Conservation (phyloP, 768 basidiomycete species). For the Mycena filopes region DNA sequence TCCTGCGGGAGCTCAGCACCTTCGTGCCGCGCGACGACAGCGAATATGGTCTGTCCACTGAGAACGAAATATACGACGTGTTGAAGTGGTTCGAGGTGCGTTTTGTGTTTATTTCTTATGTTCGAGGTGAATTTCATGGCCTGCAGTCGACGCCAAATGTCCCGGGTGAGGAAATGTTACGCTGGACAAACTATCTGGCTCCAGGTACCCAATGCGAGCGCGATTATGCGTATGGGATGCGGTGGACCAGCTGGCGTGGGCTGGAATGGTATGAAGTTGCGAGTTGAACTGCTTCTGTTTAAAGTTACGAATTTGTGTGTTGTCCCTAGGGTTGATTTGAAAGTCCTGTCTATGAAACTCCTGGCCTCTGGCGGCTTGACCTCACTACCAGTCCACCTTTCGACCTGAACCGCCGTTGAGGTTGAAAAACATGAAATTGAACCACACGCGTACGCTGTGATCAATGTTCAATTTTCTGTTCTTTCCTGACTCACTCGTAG, state of each 20-base stretch:
- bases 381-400: too few relatives aligned
- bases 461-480: too few relatives aligned
- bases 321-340: too few relatives aligned
- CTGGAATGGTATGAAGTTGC: conserved; percentile 13
- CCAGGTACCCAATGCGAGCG: conserved; percentile 6
- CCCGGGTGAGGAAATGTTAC: conserved; percentile 14
- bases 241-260: conserved; percentile 26
- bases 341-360: too few relatives aligned
- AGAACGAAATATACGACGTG: conserved; percentile 28
- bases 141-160: conserved; percentile 10
- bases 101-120: neutral
- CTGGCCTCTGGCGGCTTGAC: too few relatives aligned
- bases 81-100: conserved; percentile 32
- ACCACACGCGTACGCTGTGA: too few relatives aligned
- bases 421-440: too few relatives aligned
- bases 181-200: conserved; percentile 22
- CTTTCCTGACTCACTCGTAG: too few relatives aligned
- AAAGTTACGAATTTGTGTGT: too few relatives aligned
- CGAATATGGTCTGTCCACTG: conserved; percentile 2
- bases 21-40: conserved; percentile 25
- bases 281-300: neutral
- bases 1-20: conserved; percentile 10
- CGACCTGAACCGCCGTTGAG: too few relatives aligned
- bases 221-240: conserved; percentile 24
- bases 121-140: neutral